These are phyloP conservation scores for Paulinella micropora DNA, from an alignment of 78 protist species.

Conservation along the genomic window DNA sequence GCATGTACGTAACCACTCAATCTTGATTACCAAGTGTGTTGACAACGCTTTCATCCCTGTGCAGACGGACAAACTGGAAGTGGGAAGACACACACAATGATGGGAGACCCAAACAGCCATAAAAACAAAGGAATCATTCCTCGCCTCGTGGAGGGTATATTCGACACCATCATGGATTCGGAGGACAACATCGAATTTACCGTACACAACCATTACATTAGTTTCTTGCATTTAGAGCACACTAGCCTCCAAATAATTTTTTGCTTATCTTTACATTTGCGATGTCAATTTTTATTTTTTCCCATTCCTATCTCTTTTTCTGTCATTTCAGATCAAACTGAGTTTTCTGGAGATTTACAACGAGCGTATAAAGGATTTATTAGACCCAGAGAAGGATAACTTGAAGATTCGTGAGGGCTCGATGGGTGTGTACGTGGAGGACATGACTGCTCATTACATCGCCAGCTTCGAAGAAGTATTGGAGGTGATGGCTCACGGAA, in stretches of 20 bases:
- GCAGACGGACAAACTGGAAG: neutral
- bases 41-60: too few species aligned
- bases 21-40: constrained; percentile 3
- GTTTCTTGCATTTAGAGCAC: too few species aligned
- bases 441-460: neutral
- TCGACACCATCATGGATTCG: neutral
- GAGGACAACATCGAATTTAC: neutral
- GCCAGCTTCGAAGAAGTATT: neutral
- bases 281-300: too few species aligned
- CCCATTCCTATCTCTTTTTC: too few species aligned
- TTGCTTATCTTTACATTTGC: too few species aligned
- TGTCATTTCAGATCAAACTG: too few species aligned
- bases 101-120: too few species aligned
- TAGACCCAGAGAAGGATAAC: constrained; percentile 35
- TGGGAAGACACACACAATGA: constrained; percentile 13
- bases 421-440: constrained; percentile 16
- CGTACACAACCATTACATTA: neutral
- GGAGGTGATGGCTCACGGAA: constrained; percentile 16
- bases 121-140: constrained; percentile 72
- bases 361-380: constrained; percentile 54
- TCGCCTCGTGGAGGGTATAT: constrained; percentile 52
- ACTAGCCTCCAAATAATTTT: too few species aligned
- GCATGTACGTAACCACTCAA: neutral
- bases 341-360: constrained; percentile 56
- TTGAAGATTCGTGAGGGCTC: constrained; percentile 40